phyloP scores from a whole-genome alignment of 2,329 filamentous ascomycete genomes.

The Biscogniauxia marginata region DNA sequence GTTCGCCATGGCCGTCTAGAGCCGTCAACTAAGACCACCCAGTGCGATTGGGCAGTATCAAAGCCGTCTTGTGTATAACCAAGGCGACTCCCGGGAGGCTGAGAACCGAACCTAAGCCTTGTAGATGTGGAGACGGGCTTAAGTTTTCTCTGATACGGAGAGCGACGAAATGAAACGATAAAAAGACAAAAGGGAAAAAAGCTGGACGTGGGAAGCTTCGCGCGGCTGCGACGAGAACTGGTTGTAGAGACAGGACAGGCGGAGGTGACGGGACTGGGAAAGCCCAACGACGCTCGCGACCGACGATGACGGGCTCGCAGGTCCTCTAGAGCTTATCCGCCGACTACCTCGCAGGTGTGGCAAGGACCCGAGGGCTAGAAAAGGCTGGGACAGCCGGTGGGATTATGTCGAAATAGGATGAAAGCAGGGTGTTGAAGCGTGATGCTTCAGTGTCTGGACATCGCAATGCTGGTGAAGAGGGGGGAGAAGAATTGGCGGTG shows the following conservation, averaged over 20 bases:
- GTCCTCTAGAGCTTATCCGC: background rate
- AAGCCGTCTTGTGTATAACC: background rate
- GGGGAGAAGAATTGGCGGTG: constrained; percentile 28
- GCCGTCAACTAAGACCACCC: background rate
- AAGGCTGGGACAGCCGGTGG: background rate
- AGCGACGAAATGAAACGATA: background rate
- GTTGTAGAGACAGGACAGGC: background rate
- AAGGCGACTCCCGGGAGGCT: background rate
- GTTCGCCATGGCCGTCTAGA: constrained; percentile 59
- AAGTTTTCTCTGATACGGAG: background rate
- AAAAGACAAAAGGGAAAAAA: background rate
- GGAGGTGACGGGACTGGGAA: background rate
- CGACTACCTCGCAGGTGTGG: background rate
- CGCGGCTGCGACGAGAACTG: background rate
- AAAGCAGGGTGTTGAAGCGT: constrained; percentile 10
- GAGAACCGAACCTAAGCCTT: background rate
- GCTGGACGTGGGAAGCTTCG: background rate
- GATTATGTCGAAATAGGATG: background rate
- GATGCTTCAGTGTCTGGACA: constrained; percentile 9
- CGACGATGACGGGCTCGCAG: background rate
- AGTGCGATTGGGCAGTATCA: background rate
- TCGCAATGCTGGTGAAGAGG: constrained; percentile 7
- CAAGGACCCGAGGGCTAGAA: background rate
- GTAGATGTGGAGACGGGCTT: background rate
- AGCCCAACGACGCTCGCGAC: background rate